A percentile compares a stretch with the other conserved stretches of the same genome.
Conservation (phyloP, 148 eudicot species). For the Diospyros kaki region DNA sequence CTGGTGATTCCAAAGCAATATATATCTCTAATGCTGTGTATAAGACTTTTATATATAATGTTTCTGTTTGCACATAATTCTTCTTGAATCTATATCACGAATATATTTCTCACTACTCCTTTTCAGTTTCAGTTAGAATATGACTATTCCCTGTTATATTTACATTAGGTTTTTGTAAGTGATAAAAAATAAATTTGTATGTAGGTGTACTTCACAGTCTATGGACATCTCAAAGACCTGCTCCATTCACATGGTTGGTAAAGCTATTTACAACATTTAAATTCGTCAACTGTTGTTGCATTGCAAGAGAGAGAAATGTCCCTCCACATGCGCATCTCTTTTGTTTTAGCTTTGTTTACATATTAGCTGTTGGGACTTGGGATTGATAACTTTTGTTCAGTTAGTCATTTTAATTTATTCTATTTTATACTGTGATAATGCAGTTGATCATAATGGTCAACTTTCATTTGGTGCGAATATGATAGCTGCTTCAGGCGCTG, state of each 20-base stretch:
- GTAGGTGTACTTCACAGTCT: constrained; percentile 89
- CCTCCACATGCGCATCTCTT: no score
- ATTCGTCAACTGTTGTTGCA: background rate
- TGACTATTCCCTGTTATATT: constrained; percentile 15
- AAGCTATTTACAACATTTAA: background rate
- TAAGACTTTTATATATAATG: background rate
- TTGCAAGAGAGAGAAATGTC: no score
- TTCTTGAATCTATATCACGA: background rate
- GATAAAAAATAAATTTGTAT: constrained; percentile 37
- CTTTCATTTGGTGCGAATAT: constrained; percentile 80
- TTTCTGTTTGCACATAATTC: background rate
- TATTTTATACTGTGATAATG: constrained; percentile 7
- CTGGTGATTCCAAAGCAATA: no score
- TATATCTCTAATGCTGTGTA: no score
- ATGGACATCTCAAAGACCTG: constrained; percentile 68
- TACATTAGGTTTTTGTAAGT: constrained; percentile 22
- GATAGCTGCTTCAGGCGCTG: constrained; percentile 94
- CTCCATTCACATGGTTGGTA: constrained; percentile 64
- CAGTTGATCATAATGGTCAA: constrained; percentile 50
- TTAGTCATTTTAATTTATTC: background rate
- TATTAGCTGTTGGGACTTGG: background rate
- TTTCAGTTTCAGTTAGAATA: background rate
- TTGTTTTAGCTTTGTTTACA: background rate
- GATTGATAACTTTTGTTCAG: background rate
- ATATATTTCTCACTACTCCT: no score